Evolutionary conservation across 2,329 filamentous ascomycete species (phyloP).

Genomic region (Helminthosporium solani): DNA sequence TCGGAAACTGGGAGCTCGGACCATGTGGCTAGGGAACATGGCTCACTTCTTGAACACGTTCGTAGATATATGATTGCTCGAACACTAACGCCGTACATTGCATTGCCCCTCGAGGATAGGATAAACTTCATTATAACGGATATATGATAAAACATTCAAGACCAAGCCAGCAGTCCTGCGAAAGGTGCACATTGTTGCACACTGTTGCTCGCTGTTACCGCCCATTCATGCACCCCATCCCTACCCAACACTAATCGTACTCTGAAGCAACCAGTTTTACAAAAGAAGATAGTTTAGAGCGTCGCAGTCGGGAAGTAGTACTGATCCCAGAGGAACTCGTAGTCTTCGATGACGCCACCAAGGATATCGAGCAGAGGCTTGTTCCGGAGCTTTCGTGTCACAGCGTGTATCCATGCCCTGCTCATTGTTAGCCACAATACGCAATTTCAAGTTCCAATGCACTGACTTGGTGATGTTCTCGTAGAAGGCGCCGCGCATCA

Average conservation of each 20-base stretch:
- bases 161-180: conserved; percentile 10
- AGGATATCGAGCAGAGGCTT: conserved; percentile 78
- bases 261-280: conserved; percentile 3
- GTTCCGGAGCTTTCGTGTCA: conserved; percentile 69
- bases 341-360: conserved; percentile 86
- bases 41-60: too few species aligned
- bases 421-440: conserved; percentile 17
- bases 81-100: too few species aligned
- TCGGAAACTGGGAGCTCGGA: conserved; percentile 19
- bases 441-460: neutral
- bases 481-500: conserved; percentile 95
- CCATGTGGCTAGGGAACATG: conserved; percentile 1
- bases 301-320: conserved; percentile 83
- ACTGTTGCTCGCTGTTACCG: neutral
- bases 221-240: conserved; percentile 4
- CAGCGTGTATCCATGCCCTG: conserved; percentile 63
- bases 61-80: too few species aligned
- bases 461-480: conserved; percentile 76
- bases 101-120: too few species aligned
- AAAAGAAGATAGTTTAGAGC: conserved; percentile 39
- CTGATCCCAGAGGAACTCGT: conserved; percentile 96
- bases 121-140: neutral
- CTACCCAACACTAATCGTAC: conserved; percentile 13
- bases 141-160: conserved; percentile 1
- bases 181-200: neutral